Conservation (phyloP, 1,284 basidiomycete genomes). For the Ganoderma boninense region DNA sequence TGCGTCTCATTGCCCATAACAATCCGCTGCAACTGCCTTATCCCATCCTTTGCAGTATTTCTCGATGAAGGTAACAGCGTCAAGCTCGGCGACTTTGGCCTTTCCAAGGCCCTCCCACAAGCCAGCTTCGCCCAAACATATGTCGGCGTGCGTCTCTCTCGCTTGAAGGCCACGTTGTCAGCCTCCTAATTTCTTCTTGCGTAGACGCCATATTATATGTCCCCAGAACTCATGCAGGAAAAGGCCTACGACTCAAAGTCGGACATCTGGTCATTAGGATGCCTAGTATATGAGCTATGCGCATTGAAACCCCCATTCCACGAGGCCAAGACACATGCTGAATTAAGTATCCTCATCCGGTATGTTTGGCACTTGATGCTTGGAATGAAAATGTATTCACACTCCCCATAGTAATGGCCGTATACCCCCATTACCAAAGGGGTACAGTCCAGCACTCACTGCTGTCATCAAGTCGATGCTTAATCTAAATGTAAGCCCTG, state of each 20-base stretch:
- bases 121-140: conserved; percentile 95
- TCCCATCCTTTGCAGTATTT: conserved; percentile 65
- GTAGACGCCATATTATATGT: conserved; percentile 99
- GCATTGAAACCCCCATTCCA: conserved; percentile 92
- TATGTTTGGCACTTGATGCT: conserved; percentile 39
- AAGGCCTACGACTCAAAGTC: conserved; percentile 97
- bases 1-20: conserved; percentile 46
- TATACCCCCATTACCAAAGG: conserved; percentile 85
- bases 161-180: neutral
- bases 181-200: neutral
- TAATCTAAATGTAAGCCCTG: conserved; percentile 75
- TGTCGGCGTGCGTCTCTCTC: conserved; percentile 77
- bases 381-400: neutral
- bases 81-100: conserved; percentile 96
- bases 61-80: conserved; percentile 81
- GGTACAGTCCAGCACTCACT: conserved; percentile 78
- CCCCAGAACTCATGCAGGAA: conserved; percentile 95
- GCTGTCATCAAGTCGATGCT: conserved; percentile 89
- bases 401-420: conserved; percentile 71
- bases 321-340: conserved; percentile 88
- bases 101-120: conserved; percentile 90
- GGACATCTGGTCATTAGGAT: conserved; percentile 98
- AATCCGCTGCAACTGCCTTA: neutral
- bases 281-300: conserved; percentile 95
- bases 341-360: conserved; percentile 86